Percentiles rank a stretch among this genome's conserved stretches.
Conservation (phyloP, 169 alveolate species). For the Plasmodium gonderi region DNA sequence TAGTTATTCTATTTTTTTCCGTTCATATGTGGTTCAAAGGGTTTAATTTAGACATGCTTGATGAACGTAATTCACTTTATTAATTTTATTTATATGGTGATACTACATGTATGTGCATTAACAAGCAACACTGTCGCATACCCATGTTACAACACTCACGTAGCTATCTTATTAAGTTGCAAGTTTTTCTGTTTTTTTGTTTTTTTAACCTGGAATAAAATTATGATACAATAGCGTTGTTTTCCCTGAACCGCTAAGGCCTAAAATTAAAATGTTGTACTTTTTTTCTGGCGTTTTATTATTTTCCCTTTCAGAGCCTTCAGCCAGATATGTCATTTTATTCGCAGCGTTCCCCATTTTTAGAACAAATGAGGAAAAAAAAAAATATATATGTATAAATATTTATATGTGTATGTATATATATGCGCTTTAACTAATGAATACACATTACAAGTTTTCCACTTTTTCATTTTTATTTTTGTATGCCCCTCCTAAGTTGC, state of each 20-base stretch:
- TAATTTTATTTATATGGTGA: neutral
- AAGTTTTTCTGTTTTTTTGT: neutral
- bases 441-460: neutral
- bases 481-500: neutral
- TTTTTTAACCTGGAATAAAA: conserved; percentile 65
- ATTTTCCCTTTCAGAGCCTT: neutral
- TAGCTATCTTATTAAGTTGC: neutral
- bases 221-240: conserved; percentile 71
- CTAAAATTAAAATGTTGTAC: conserved; percentile 68
- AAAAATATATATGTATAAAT: neutral
- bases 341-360: conserved; percentile 62
- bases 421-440: too few species aligned
- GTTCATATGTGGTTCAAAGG: neutral
- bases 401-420: neutral
- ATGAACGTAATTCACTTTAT: neutral
- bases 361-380: conserved; percentile 13
- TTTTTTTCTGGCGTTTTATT: conserved; percentile 10
- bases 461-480: neutral
- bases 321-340: neutral
- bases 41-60: neutral
- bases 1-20: neutral
- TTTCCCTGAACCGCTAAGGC: conserved; percentile 75
- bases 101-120: neutral
- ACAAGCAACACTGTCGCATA: neutral
- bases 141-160: neutral